Evolutionary conservation across 140 eudicot genomes (phyloP).

Genomic region (Cichorium intybus): DNA sequence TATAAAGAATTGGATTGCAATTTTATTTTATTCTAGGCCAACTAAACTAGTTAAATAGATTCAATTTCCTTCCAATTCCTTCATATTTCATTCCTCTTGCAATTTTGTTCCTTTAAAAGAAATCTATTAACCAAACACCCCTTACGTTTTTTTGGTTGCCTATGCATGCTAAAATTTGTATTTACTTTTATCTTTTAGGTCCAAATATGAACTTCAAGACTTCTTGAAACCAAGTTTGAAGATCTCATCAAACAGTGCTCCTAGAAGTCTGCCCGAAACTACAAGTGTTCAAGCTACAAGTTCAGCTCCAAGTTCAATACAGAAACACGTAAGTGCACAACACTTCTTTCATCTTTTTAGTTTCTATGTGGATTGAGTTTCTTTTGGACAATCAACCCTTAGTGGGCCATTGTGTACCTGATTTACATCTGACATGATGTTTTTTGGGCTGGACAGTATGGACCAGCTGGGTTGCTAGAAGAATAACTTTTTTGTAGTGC

Average conservation of each 20-base stretch:
- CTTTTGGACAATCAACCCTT: neutral
- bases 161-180: too few relatives aligned
- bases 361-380: neutral
- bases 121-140: neutral
- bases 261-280: neutral
- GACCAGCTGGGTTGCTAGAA: neutral
- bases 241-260: constrained; percentile 41
- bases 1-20: too few relatives aligned
- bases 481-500: neutral
- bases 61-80: too few relatives aligned
- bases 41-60: too few relatives aligned
- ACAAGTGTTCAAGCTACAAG: constrained; percentile 5
- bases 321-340: constrained; percentile 39
- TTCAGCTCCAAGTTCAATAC: constrained; percentile 29
- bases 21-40: too few relatives aligned
- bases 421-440: neutral
- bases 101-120: too few relatives aligned
- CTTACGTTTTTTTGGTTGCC: neutral
- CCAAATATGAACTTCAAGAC: constrained; percentile 88
- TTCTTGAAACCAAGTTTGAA: constrained; percentile 87
- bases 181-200: constrained; percentile 42
- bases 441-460: neutral
- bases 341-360: neutral
- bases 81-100: too few relatives aligned
- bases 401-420: neutral